Evolutionary conservation across 257 asterid species (phyloP).

Genomic region (Solanum tacnaense): DNA sequence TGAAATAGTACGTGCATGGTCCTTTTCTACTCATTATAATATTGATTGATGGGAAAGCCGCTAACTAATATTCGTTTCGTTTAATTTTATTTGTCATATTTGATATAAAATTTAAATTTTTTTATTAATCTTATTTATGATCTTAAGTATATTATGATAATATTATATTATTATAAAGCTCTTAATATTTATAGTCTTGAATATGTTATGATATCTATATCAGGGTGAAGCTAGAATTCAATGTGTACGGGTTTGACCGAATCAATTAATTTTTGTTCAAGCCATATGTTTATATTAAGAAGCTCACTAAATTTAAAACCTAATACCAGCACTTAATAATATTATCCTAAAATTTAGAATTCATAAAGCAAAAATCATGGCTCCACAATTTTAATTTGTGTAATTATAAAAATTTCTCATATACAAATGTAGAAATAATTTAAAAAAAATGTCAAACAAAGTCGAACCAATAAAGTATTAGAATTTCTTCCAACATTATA

Average conservation of each 20-base stretch:
- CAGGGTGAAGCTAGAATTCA: neutral
- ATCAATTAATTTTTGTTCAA: neutral
- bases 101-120: neutral
- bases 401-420: too few relatives aligned
- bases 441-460: neutral
- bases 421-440: too few relatives aligned
- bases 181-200: neutral
- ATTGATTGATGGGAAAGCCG: neutral
- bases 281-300: neutral
- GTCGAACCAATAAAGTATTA: neutral
- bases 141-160: neutral
- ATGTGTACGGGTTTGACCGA: neutral
- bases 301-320: neutral
- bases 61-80: fast-evolving
- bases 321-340: fast-evolving
- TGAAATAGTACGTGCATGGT: neutral
- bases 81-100: neutral
- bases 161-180: neutral
- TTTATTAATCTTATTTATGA: too few relatives aligned
- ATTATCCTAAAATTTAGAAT: neutral
- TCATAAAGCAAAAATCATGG: too few relatives aligned
- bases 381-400: neutral
- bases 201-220: neutral
- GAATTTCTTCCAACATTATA: neutral
- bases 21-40: neutral